Conservation (phyloP, 768 basidiomycete genomes). For the Collybiopsis luxurians region DNA sequence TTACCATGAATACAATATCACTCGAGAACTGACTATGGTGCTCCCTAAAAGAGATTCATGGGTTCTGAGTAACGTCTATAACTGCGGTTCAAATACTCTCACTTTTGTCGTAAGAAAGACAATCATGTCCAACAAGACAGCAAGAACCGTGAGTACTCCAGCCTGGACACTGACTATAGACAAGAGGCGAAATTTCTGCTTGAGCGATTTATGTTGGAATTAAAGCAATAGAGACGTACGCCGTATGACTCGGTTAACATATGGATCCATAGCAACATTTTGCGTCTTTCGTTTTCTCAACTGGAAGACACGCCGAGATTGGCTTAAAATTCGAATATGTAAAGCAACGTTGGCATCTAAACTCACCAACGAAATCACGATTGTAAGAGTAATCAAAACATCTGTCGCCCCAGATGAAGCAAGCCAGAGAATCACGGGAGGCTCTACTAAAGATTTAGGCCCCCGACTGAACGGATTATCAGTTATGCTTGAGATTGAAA, state of each 20-base stretch:
- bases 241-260: neutral
- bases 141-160: neutral
- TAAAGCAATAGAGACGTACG: neutral
- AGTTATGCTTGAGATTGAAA: neutral
- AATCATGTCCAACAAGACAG: neutral
- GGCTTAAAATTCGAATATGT: too few relatives aligned
- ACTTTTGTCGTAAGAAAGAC: neutral
- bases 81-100: neutral
- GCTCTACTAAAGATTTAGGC: neutral
- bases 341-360: too few relatives aligned
- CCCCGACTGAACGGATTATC: neutral
- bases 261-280: neutral
- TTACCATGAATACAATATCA: too few relatives aligned
- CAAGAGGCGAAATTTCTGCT: neutral
- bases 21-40: neutral
- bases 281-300: neutral
- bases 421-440: neutral
- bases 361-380: neutral
- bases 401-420: neutral
- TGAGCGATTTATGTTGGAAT: neutral
- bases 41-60: neutral
- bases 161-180: neutral
- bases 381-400: neutral
- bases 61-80: neutral
- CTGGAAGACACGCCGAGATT: neutral